Conservation (phyloP, 2,329 filamentous ascomycete species). For the Epichloe baconii region DNA sequence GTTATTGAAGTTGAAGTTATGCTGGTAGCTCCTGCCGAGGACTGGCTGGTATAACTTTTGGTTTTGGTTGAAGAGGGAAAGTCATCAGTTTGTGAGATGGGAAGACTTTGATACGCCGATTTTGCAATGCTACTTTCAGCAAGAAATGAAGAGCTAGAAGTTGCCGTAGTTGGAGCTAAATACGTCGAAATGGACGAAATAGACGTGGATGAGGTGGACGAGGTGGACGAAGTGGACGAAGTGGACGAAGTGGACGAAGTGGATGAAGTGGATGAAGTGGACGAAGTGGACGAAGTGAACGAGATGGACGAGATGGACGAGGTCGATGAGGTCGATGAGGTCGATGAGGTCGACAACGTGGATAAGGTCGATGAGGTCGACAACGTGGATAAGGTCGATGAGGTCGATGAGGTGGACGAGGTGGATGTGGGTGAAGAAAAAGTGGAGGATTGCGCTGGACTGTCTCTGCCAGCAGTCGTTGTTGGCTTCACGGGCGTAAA, state of each 20-base stretch:
- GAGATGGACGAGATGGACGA: neutral
- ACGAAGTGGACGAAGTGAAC: accelerated
- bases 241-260: neutral
- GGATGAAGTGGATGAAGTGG: neutral
- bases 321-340: accelerated
- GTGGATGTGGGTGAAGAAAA: neutral
- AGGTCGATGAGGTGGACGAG: neutral
- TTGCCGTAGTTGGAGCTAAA: neutral
- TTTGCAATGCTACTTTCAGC: neutral
- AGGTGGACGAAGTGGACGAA: accelerated
- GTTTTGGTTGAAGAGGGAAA: neutral
- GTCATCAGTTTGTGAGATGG: neutral
- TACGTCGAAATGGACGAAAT: neutral
- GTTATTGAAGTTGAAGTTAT: neutral
- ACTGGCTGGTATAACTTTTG: neutral
- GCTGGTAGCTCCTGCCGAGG: neutral
- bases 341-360: accelerated
- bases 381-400: neutral
- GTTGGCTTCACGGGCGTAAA: constrained; percentile 11
- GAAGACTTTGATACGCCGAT: neutral
- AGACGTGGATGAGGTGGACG: neutral
- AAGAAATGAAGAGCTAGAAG: neutral
- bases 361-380: neutral
- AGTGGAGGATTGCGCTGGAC: neutral
- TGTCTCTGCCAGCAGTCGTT: neutral